These are phyloP conservation scores for Fomitopsis pulvina DNA, from an alignment of 768 basidiomycete genomes.

Conservation along the genomic window DNA sequence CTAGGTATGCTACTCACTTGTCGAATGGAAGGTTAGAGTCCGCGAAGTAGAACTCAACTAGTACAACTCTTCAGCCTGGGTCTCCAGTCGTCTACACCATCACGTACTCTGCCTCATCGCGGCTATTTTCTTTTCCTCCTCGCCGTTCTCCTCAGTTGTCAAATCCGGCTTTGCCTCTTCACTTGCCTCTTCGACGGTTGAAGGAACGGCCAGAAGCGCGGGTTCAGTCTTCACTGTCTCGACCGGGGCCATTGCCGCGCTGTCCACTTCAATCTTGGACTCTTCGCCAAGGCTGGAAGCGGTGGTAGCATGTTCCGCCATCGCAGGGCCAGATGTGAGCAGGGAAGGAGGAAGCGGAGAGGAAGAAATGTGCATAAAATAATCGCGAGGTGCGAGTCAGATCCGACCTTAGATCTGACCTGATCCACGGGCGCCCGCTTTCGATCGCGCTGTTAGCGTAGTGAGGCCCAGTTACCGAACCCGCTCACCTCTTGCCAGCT, in stretches of 20 bases:
- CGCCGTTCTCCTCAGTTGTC: constrained; percentile 15
- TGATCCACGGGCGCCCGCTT: neutral
- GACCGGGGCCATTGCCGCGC: neutral
- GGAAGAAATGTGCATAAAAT: neutral
- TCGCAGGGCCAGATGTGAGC: neutral
- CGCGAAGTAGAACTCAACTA: constrained; percentile 96
- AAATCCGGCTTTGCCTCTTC: neutral
- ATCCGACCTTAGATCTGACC: neutral
- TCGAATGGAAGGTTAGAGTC: constrained; percentile 94
- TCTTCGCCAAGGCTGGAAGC: no score
- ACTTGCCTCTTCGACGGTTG: neutral
- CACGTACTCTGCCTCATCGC: constrained; percentile 51
- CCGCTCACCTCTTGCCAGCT: neutral
- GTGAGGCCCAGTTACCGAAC: neutral
- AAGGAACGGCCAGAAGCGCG: neutral
- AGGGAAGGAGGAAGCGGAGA: neutral
- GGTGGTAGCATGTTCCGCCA: neutral
- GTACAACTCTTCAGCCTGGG: no score
- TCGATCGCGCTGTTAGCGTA: neutral
- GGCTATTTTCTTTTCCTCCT: constrained; percentile 37
- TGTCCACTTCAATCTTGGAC: neutral
- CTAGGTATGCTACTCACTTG: constrained; percentile 39
- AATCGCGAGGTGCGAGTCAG: neutral
- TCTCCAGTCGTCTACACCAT: no score
- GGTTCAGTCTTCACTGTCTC: neutral